Conservation (phyloP, 2,329 filamentous ascomycete species). For the Curvularia sp. region DNA sequence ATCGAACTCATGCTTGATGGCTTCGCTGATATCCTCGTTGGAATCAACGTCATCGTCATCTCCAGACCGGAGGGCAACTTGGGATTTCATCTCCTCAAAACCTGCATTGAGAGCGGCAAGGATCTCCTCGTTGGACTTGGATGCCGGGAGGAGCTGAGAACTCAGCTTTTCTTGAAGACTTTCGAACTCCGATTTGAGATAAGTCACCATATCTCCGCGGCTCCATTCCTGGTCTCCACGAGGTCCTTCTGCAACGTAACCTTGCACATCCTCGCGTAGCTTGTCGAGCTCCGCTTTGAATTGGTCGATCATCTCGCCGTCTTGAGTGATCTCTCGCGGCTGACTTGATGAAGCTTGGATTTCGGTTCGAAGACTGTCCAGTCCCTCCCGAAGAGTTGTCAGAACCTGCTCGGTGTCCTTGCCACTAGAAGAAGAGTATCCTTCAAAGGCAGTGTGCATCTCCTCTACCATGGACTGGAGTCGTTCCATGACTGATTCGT, state of each 20-base stretch:
- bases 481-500: slow-evolving; percentile 66
- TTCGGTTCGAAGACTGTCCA: slow-evolving; percentile 79
- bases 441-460: slow-evolving; percentile 72
- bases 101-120: slow-evolving; percentile 50
- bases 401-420: slow-evolving; percentile 87
- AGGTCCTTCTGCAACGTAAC: slow-evolving; percentile 55
- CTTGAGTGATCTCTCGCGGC: slow-evolving; percentile 70
- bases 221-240: slow-evolving; percentile 51
- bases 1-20: slow-evolving; percentile 82
- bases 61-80: slow-evolving; percentile 47
- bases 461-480: slow-evolving; percentile 66
- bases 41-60: slow-evolving; percentile 49
- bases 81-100: slow-evolving; percentile 52
- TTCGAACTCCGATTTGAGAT: slow-evolving; percentile 65
- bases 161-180: slow-evolving; percentile 66
- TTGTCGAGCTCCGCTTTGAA: slow-evolving; percentile 70
- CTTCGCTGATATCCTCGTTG: slow-evolving; percentile 64
- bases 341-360: slow-evolving; percentile 83
- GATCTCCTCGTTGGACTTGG: slow-evolving; percentile 49
- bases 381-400: slow-evolving; percentile 84
- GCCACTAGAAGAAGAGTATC: slow-evolving; percentile 79
- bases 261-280: slow-evolving; percentile 67
- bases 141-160: slow-evolving; percentile 50
- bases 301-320: slow-evolving; percentile 78
- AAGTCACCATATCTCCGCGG: slow-evolving; percentile 56